Evolutionary conservation across 2,329 filamentous ascomycete species (phyloP), one percentile per base, ranked within the genome.

Genomic region (Fusarium citri): DNA sequence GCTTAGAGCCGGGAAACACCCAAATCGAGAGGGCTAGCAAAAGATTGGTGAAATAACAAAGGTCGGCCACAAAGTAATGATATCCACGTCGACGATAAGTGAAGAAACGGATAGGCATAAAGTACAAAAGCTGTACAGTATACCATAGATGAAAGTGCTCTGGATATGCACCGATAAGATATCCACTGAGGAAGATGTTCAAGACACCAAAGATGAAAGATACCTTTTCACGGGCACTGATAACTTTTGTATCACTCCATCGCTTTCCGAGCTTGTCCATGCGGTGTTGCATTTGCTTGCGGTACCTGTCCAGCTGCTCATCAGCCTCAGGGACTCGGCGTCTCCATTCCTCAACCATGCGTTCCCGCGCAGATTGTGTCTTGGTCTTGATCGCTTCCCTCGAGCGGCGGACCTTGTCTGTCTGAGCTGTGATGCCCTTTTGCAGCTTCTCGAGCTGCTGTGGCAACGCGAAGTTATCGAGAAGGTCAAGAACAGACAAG

Each of bases 31-130:
- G 83, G 68, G 95, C 84, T 31, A 93, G 84, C 56, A 99, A 86
- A 34, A 98, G 82, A 80, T 99, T 99, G 86, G 97, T 94, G 77
- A 98, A 99, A 82, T 99, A 99, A 83, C 96, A 99, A 47, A 99
- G 89, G 80, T 99, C 96, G 40, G 94, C 95, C 28, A 98, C 85
- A 81, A 99, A 98, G 83, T 99, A 99, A 81, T 98, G 94, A 77
- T 97, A 98, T 59, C 95, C 96, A 61, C 92, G 92, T 74, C 91
- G 90, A 78, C 94, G 94, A 80, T 99, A 99, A 61, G 92, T 93
- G 82, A 94, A 96, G 81, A 89, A 95, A 50, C 96, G 92, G 72
- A 99, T 93, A 15, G 96, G 96, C 95, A 98, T 97, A 80, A 98
- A 98, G 82, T 98, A 98, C 65, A 93, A 79, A 43, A 97, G 86